Conservation (phyloP, 1,284 basidiomycete genomes). For the Lignosus rhinocerotis region DNA sequence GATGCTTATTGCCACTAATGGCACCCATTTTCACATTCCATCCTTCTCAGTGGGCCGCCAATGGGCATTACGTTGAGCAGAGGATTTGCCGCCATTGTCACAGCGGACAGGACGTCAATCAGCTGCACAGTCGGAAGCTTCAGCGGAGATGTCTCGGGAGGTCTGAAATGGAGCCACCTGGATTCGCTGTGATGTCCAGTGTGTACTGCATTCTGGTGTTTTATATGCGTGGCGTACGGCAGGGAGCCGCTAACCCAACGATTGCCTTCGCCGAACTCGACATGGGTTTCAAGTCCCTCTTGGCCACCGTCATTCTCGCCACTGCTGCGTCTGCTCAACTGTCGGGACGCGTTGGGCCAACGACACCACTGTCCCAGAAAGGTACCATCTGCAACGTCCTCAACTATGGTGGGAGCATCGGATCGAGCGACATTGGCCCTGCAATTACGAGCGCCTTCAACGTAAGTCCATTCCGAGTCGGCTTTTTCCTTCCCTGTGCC, state of each 20-base stretch:
- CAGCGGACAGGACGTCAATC: background rate
- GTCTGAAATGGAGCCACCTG: background rate
- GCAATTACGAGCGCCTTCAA: constrained; percentile 36
- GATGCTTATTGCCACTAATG: background rate
- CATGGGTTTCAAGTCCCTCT: constrained; percentile 21
- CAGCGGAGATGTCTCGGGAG: background rate
- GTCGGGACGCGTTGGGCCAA: constrained; percentile 34
- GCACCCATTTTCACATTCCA: background rate
- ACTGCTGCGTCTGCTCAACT: constrained; percentile 27
- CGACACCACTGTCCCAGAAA: constrained; percentile 27
- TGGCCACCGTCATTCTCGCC: constrained; percentile 14
- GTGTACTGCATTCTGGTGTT: background rate
- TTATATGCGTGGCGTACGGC: background rate
- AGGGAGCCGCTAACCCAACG: background rate
- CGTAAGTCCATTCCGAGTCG: background rate
- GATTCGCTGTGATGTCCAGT: background rate
- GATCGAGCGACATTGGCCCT: constrained; percentile 37
- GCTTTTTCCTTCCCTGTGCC: background rate
- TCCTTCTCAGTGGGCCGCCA: background rate
- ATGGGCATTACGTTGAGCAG: background rate
- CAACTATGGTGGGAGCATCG: constrained; percentile 33
- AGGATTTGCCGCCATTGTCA: background rate
- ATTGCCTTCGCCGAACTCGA: background rate
- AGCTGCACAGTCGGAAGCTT: background rate
- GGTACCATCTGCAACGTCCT: constrained; percentile 35